Percentiles rank a stretch among this genome's conserved stretches.
These are phyloP conservation scores for Cyberlindnera bimundalis DNA, from an alignment of 805 yeast species.

Conservation along the genomic window DNA sequence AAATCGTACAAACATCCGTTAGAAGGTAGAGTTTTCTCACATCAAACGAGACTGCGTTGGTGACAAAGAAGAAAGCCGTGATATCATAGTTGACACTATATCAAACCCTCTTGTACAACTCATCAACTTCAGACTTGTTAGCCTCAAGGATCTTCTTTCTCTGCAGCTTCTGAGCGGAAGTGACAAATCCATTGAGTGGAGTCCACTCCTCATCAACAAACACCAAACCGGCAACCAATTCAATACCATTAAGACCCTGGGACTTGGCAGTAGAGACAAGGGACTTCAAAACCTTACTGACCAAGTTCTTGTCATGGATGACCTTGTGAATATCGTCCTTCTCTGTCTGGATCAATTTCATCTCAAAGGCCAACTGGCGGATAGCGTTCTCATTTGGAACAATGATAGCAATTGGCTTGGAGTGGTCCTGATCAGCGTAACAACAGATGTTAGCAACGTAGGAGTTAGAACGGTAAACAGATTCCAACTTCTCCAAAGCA, in stretches of 20 bases:
- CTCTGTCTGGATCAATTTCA: slow-evolving; percentile 43
- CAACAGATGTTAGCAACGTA: slow-evolving; percentile 82
- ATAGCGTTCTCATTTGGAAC: slow-evolving; percentile 74
- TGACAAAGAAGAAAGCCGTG: no score
- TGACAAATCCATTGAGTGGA: slow-evolving; percentile 89
- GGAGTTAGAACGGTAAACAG: slow-evolving; percentile 80
- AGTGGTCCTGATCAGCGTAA: slow-evolving; percentile 84
- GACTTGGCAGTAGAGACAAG: slow-evolving; percentile 71
- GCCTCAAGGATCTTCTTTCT: slow-evolving; percentile 81
- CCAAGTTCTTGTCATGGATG: slow-evolving; percentile 55
- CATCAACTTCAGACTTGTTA: slow-evolving; percentile 64
- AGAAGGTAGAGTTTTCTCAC: no score
- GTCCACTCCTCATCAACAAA: slow-evolving; percentile 94
- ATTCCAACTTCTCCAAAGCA: slow-evolving; percentile 92
- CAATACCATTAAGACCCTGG: slow-evolving; percentile 83
- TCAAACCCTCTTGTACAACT: slow-evolving; percentile 41
- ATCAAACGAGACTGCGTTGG: no score
- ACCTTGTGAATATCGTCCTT: slow-evolving; percentile 47
- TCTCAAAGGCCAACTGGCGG: slow-evolving; percentile 54
- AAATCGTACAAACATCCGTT: background rate
- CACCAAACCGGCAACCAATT: slow-evolving; percentile 74
- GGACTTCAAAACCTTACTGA: slow-evolving; percentile 49
- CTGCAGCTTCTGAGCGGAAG: slow-evolving; percentile 95
- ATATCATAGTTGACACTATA: no score
- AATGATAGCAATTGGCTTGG: slow-evolving; percentile 89